Conservation (phyloP, 164 flowering plant species). For the Kingdonia uniflora region DNA sequence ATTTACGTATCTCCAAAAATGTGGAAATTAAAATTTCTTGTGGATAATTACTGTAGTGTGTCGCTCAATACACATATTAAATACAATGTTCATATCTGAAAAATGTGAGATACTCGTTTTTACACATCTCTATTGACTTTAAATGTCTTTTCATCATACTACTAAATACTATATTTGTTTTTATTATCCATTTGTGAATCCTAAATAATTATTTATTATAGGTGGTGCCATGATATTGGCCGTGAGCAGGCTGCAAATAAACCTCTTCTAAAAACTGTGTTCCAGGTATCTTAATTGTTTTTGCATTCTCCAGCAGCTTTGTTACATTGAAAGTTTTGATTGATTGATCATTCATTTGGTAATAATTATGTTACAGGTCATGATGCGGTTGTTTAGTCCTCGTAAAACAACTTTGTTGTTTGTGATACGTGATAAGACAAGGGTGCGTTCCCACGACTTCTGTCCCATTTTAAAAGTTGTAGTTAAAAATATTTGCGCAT, state of each 20-base stretch:
- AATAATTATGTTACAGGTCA: constrained; percentile 46
- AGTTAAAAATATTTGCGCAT: too few species aligned
- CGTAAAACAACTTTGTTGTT: constrained; percentile 93
- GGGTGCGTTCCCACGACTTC: constrained; percentile 29
- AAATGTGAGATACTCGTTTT: too few species aligned
- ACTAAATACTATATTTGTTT: too few species aligned
- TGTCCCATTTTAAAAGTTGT: neutral
- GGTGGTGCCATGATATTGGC: constrained; percentile 99
- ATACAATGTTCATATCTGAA: too few species aligned
- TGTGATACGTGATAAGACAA: constrained; percentile 93
- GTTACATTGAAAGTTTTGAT: neutral
- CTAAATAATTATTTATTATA: constrained; percentile 11
- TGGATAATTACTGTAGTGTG: too few species aligned
- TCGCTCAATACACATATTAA: too few species aligned
- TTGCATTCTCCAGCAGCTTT: neutral
- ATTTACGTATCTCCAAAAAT: too few species aligned
- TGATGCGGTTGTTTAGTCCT: constrained; percentile 97
- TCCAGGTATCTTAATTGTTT: constrained; percentile 44
- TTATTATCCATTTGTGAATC: neutral
- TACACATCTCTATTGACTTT: too few species aligned
- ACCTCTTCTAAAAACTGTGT: constrained; percentile 91
- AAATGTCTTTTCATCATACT: too few species aligned
- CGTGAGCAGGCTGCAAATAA: constrained; percentile 99
- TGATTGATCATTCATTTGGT: constrained; percentile 4
- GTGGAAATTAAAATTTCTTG: too few species aligned